These are phyloP conservation scores for Geosmithia flava DNA, from an alignment of 2,329 filamentous ascomycete genomes.

Conservation along the genomic window DNA sequence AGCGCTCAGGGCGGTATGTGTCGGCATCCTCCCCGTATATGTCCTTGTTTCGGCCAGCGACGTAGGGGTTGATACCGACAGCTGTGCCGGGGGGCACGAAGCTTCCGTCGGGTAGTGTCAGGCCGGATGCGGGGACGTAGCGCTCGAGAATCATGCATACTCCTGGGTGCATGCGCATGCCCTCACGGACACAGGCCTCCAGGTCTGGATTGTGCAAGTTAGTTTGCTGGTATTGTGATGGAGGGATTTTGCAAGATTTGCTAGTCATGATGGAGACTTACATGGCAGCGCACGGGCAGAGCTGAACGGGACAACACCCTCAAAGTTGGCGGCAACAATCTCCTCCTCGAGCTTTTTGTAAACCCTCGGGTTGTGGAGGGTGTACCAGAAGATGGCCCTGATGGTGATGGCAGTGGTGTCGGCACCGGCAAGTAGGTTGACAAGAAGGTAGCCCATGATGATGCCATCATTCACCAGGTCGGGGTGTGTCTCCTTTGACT, in stretches of 20 bases:
- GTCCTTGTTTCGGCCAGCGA: constrained; percentile 18
- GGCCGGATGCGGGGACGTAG: constrained; percentile 25
- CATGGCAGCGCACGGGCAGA: too few species aligned
- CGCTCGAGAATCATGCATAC: constrained; percentile 32
- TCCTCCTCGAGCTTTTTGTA: constrained; percentile 9
- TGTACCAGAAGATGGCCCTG: constrained; percentile 21
- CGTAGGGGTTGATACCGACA: constrained; percentile 23
- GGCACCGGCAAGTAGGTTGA: constrained; percentile 21
- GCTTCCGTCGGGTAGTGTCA: constrained; percentile 17
- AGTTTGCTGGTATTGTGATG: constrained; percentile 7
- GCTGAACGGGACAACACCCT: too few species aligned
- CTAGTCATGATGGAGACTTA: too few species aligned
- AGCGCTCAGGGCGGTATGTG: constrained; percentile 31
- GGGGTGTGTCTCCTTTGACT: constrained; percentile 18
- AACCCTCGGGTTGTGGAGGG: constrained; percentile 17
- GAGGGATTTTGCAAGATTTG: too few species aligned
- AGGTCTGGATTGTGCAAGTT: constrained; percentile 11
- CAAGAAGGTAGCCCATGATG: constrained; percentile 19
- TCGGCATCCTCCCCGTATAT: constrained; percentile 30
- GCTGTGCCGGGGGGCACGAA: constrained; percentile 13
- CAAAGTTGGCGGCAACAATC: constrained; percentile 10
- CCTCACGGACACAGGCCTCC: constrained; percentile 33
- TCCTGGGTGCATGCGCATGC: constrained; percentile 31
- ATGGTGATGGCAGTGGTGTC: constrained; percentile 22
- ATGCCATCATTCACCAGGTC: constrained; percentile 21